Conservation (phyloP, 768 basidiomycete genomes). For the Pulveroboletus sp. region DNA sequence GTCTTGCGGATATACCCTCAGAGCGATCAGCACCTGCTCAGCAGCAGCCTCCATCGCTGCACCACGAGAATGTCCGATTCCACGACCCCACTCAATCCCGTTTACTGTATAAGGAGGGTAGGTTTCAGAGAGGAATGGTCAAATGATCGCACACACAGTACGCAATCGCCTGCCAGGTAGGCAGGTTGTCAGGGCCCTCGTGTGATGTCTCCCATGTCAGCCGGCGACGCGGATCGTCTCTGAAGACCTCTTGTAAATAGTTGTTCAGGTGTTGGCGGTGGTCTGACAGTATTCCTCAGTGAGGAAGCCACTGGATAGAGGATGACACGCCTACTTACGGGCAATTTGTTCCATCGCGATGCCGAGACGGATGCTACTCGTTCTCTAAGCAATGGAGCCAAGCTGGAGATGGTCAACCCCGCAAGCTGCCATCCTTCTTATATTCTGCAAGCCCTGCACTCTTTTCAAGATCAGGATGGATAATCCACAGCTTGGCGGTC, state of each 20-base stretch:
- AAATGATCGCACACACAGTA: constrained; percentile 11
- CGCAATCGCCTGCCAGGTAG: constrained; percentile 23
- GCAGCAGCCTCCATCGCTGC: constrained; percentile 24
- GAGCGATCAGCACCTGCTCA: constrained; percentile 13
- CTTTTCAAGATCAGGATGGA: constrained; percentile 4
- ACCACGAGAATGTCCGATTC: constrained; percentile 12
- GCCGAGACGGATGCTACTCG: background rate
- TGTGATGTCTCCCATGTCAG: constrained; percentile 16
- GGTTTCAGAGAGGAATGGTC: background rate
- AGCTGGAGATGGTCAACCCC: background rate
- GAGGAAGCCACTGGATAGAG: background rate
- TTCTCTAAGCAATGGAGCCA: background rate
- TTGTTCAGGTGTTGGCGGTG: constrained; percentile 23
- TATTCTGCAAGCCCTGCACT: constrained; percentile 10
- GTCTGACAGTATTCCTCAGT: constrained; percentile 6
- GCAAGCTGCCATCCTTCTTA: constrained; percentile 7
- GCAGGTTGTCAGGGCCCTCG: constrained; percentile 18
- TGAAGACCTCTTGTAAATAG: constrained; percentile 14
- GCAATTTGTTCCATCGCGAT: constrained; percentile 4
- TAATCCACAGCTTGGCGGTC: constrained; percentile 23
- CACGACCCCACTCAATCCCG: constrained; percentile 20
- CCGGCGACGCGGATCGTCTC: constrained; percentile 10
- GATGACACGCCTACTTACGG: constrained; percentile 6
- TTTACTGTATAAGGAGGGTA: constrained; percentile 13
- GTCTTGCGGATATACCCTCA: background rate